Base-by-base conservation (phyloP, 805 yeast species). In the Myxozyma neotropica region DNA sequence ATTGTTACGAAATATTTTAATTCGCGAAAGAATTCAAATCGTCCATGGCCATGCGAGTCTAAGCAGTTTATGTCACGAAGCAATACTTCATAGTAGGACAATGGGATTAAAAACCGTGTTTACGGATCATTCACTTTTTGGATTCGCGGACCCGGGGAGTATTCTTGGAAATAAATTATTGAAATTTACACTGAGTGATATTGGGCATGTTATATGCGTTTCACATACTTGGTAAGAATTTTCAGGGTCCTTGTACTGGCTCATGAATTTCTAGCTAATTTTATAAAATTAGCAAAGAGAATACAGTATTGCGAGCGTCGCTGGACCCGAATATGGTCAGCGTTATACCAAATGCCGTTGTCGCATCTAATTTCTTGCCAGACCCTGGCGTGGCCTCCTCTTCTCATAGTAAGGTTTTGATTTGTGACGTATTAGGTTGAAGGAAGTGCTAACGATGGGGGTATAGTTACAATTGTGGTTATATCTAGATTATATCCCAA, bases 311-410 rank as follows among this genome's bases (percentile, higher is more conserved):
- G 12, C 77, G 99, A 53, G 96, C 96, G 0, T 82, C 87, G 1
- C 74, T 92, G 42, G 88, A 89, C 64, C 97, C 97, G 0, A 70
- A 80, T 4, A 75, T 76, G 52, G 93, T 91, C 3, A 85, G 92
- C 15, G 99, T 92, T 24, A 94, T 94, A 17, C 99, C 99, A 0
- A 94, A 94, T 74, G 99, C 99, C 0, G 95, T 94, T n/a, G 83
- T 94, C 0, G 81, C 94, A 3, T 81, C 82, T 47, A 95, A 92
- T 71, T 94, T 94, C 71, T 71, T 48, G 42, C 80, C 77, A 0
- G 77, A 68, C 53, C 71, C 75, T 3, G 54, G 70, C 29, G 68
- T 62, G 35, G 70, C 74, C 4, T 57, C 68, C n/a, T 65, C 74
- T 19, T 72, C 75, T 2, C 73, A 74, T 24, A 86, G 67, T 64